phyloP scores from a whole-genome alignment of 192 early-diverging fungal genomes.

The Cetraspora pellucida region DNA sequence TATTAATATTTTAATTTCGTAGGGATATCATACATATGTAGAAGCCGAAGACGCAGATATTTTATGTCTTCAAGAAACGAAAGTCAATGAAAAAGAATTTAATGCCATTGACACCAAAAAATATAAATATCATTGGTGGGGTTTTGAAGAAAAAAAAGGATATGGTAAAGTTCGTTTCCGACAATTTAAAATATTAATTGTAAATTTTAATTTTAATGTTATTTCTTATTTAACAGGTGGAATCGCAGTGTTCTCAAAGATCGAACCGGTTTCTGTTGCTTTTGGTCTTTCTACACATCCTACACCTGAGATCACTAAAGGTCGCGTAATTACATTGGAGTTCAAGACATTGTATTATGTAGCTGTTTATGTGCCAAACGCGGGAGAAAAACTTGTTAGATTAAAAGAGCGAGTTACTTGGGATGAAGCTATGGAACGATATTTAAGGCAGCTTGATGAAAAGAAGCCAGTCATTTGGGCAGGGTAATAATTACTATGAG shows the following conservation, averaged over 20 bases:
- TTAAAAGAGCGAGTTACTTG: constrained; percentile 68
- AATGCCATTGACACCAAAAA: constrained; percentile 59
- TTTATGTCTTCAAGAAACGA: constrained; percentile 84
- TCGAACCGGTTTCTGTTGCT: constrained; percentile 63
- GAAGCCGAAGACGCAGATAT: constrained; percentile 81
- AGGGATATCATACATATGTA: constrained; percentile 72
- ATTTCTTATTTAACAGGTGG: constrained; percentile 57
- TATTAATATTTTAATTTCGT: not conserved
- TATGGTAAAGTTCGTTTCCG: constrained; percentile 47
- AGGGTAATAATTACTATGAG: constrained; percentile 48
- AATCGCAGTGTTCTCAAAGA: constrained; percentile 76
- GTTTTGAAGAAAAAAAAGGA: constrained; percentile 72
- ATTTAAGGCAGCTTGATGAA: constrained; percentile 66
- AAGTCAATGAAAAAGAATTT: constrained; percentile 68
- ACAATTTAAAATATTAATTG: not conserved
- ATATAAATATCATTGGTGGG: constrained; percentile 77
- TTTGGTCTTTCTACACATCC: constrained; percentile 62
- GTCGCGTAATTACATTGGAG: constrained; percentile 72
- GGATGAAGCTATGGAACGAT: constrained; percentile 64
- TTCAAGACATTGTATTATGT: constrained; percentile 68
- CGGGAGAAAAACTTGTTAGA: constrained; percentile 70
- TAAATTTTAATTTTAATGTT: not conserved
- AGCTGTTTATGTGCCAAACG: constrained; percentile 80
- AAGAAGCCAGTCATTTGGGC: constrained; percentile 78
- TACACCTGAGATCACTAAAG: constrained; percentile 50